Conservation (phyloP, 331 rosid species). For the Quercus phellos region DNA sequence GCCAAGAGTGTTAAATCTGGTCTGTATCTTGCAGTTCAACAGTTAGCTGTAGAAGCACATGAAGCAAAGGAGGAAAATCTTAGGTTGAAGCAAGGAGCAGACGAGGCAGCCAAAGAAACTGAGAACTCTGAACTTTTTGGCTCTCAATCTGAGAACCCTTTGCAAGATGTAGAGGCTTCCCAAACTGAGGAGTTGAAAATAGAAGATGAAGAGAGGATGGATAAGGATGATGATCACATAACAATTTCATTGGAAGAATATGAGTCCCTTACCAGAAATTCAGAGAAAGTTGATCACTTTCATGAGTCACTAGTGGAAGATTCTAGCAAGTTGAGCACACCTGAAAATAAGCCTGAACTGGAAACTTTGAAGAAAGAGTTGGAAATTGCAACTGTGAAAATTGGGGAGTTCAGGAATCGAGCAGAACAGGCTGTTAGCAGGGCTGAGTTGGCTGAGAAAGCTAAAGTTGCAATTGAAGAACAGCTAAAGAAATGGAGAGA, state of each 20-base stretch:
- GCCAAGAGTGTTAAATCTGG: constrained; percentile 20
- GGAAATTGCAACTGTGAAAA: constrained; percentile 43
- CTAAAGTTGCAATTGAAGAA: constrained; percentile 55
- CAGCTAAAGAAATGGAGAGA: constrained; percentile 51
- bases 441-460: constrained; percentile 80
- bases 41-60: constrained; percentile 29
- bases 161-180: neutral
- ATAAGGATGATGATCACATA: constrained; percentile 12
- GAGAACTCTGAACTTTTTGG: constrained; percentile 8
- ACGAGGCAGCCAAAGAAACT: constrained; percentile 11
- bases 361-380: constrained; percentile 56
- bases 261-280: constrained; percentile 26
- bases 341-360: constrained; percentile 23
- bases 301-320: constrained; percentile 1
- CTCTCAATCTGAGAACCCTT: neutral
- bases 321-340: constrained; percentile 6
- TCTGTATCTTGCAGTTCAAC: constrained; percentile 30
- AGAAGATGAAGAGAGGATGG: constrained; percentile 25
- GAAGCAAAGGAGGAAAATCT: constrained; percentile 27
- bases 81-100: constrained; percentile 19
- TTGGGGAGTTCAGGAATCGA: constrained; percentile 53
- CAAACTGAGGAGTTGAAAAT: constrained; percentile 1
- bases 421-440: constrained; percentile 69
- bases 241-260: constrained; percentile 30
- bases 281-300: constrained; percentile 21